Evolutionary conservation across 805 yeast genomes (phyloP), one percentile per base, ranked within the genome.

Genomic region (Monosporozyma servazzii): DNA sequence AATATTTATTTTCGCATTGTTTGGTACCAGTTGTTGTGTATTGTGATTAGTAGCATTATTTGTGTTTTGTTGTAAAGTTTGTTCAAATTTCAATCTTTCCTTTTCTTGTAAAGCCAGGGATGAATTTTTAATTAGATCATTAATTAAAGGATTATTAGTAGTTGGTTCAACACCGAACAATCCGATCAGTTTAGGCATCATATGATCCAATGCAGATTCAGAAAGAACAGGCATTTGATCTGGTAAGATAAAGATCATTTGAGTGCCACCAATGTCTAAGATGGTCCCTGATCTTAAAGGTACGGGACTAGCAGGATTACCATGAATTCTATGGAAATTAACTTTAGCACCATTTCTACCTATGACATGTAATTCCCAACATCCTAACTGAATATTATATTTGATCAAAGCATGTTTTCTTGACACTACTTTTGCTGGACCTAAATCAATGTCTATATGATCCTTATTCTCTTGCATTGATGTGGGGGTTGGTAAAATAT

Each of bases 201-300:
- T 55, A 30, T 63, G 54, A 20, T 66, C 68, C 41, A 75, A 52
- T 3, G 71, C 61, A 41, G 54, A 52, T 20, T 61, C 65, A 5
- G 86, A 78, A 7, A 90, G 75, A 33, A 69, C 71, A 2, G 96
- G 96, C 11, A 81, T 80, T 4, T 87, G 81, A 65, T 90, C 97
- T 1, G 99, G 99, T 57, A 93, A 73, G 39, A 93, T 93, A 65
- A 93, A 93, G 95, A 93, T 91, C 98, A 93, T 93, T 69, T 93
- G 98, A 10, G 96, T 89, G 5, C 97, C 97, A 17, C 98, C 98
- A 45, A 93, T 82, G 61, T 93, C 99, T 52, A 93, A 70, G 17
- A 93, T 81, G 42, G 91, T 86, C n/a, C 99, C 99, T 1, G 95
- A 84, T 49, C 78, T 76, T 51, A 93, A 75, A 11, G 82, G 76